Base-by-base conservation (phyloP, 305 asterid genomes). In the Fraxinus greggii region DNA sequence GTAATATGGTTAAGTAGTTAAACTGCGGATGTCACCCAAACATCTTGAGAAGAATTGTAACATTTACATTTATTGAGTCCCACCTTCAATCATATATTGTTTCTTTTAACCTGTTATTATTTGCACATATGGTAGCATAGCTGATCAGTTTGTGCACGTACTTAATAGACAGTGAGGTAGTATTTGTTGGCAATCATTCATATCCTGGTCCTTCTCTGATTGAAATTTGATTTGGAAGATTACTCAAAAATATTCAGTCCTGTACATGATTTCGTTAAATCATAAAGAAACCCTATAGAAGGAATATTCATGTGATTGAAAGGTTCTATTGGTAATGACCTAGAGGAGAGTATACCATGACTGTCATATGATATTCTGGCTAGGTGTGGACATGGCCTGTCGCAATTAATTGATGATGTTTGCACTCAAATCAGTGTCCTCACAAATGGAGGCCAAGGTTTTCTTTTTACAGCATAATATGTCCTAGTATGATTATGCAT, bases 71-170 rank as follows among this genome's bases (percentile, higher is more conserved):
- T 32, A 13, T 76, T 51, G 36, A 45, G 7, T 51, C 23, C 28
- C 67, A 56, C 24, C 67, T 7, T 21, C 17, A 21, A 21, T 59
- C 29, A 8, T 59, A 59, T 59, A 23, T 8, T 7, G 15, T 23
- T 59, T 59, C 29, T 59, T 59, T 21, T 7, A 6, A 59, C 69
- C 69, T 59, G 69, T 59, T 59, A 59, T 38, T 59, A 15, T 59
- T 24, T 79, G 51, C 21, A 40, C 29, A 21, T 24, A 48, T 72
- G 76, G 72, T 73, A 63, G 19, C 86, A 79, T 42, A 21, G 75
- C 33, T 61, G 29, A 54, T 29, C 40, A 78, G 80, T 75, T 42
- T 54, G 40, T 80, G 32, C 31, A 33, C 1, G 15, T 80, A 3
- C 36, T 80, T 45, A 54, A 54, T 73, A 36, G 77, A 17, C 15